Evolutionary conservation across 495 filamentous ascomycete species (phyloP).

Genomic region (Acidomyces sp.): DNA sequence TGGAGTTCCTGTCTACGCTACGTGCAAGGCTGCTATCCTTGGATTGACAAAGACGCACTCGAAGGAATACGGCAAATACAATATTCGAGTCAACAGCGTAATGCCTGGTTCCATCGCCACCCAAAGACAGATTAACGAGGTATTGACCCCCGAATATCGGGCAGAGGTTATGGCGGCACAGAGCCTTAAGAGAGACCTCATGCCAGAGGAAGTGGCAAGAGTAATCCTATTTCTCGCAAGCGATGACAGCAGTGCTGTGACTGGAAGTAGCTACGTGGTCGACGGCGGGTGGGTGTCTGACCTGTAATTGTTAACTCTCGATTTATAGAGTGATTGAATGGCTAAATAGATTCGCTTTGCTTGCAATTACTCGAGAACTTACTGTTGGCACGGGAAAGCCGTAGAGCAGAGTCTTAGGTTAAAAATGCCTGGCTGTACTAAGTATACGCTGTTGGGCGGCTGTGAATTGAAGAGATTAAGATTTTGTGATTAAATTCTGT

Average conservation of each 20-base stretch:
- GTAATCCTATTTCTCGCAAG: constrained; percentile 16
- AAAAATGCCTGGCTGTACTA: too few species aligned
- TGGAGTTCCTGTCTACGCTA: constrained; percentile 19
- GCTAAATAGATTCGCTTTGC: too few species aligned
- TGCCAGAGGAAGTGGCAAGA: constrained; percentile 23
- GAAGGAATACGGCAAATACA: constrained; percentile 13
- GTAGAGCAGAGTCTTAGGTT: too few species aligned
- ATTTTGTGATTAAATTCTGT: too few species aligned
- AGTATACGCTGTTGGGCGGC: too few species aligned
- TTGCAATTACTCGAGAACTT: too few species aligned
- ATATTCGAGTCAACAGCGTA: constrained; percentile 22
- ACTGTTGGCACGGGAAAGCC: too few species aligned
- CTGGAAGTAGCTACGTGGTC: constrained; percentile 14
- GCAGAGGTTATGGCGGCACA: constrained; percentile 30
- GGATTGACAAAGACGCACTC: constrained; percentile 15
- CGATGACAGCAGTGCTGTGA: constrained; percentile 12
- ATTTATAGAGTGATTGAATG: too few species aligned
- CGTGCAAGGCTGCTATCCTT: constrained; percentile 27
- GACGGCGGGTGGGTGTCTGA: constrained; percentile 15
- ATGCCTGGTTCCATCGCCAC: constrained; percentile 23
- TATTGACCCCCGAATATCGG: constrained; percentile 34
- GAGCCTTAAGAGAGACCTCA: constrained; percentile 31
- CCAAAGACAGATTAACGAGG: constrained; percentile 32
- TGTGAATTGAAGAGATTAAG: too few species aligned
- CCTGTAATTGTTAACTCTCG: too few species aligned